A percentile compares a stretch with the other conserved stretches of the same genome.
phyloP scores from a whole-genome alignment of 192 early-diverging fungal species.

The Radiomyces spectabilis region DNA sequence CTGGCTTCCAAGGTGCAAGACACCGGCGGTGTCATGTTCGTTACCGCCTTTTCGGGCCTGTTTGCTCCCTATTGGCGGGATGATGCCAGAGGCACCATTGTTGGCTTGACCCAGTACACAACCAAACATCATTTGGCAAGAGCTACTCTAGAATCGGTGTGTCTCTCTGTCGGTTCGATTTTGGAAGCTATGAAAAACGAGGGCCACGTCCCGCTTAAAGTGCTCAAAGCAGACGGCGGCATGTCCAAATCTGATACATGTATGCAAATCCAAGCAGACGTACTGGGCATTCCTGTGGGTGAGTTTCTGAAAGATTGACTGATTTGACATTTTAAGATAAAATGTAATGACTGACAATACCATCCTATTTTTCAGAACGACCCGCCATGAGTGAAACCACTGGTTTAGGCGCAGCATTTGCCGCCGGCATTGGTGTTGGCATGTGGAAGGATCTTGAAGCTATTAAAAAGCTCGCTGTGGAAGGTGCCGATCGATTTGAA shows the following conservation, averaged over 20 bases:
- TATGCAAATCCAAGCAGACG: constrained; percentile 92
- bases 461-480: constrained; percentile 24
- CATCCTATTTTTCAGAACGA: too few species aligned
- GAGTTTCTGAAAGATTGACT: neutral
- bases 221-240: constrained; percentile 88
- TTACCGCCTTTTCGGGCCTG: constrained; percentile 88
- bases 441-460: constrained; percentile 9
- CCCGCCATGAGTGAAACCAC: constrained; percentile 89
- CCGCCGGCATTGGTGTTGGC: constrained; percentile 21
- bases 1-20: constrained; percentile 59
- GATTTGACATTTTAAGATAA: too few species aligned
- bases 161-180: constrained; percentile 81
- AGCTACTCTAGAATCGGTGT: constrained; percentile 83
- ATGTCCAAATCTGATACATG: constrained; percentile 81
- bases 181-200: constrained; percentile 88
- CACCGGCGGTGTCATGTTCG: constrained; percentile 91
- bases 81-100: constrained; percentile 82
- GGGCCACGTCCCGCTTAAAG: constrained; percentile 50
- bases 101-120: constrained; percentile 85
- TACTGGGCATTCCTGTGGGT: constrained; percentile 59
- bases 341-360: too few species aligned
- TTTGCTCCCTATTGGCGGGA: constrained; percentile 95
- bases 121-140: constrained; percentile 79
- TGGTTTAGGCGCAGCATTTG: constrained; percentile 81
- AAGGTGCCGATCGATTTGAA: neutral